phyloP scores from a whole-genome alignment of 1,284 basidiomycete genomes.

The Flammula alnicola region DNA sequence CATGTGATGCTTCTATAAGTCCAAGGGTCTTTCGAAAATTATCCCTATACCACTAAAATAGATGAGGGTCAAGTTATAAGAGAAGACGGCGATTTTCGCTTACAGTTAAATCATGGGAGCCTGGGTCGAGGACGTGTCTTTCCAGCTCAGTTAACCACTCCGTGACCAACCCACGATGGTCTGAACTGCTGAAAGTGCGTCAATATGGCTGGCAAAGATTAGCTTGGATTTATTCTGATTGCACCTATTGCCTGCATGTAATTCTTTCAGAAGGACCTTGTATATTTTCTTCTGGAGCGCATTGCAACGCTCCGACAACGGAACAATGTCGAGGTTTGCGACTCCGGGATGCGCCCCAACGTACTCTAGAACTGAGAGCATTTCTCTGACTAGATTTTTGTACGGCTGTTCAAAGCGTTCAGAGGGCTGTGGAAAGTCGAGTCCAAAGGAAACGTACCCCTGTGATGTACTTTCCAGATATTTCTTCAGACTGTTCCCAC shows the following conservation, averaged over 20 bases:
- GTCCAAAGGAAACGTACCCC: neutral
- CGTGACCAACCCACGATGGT: neutral
- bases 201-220: too few species aligned
- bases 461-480: conserved; percentile 1
- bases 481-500: conserved; percentile 9
- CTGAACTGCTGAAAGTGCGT: neutral
- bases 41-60: conserved; percentile 2
- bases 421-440: neutral
- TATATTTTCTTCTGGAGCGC: conserved; percentile 3
- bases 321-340: neutral
- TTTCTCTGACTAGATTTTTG: conserved; percentile 2
- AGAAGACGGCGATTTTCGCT: neutral
- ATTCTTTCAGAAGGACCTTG: neutral
- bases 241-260: neutral
- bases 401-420: neutral
- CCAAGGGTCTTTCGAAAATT: conserved; percentile 9
- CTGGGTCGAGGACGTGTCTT: neutral
- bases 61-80: neutral
- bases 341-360: neutral
- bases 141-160: neutral
- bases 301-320: conserved; percentile 3
- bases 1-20: neutral
- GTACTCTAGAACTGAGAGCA: conserved; percentile 2
- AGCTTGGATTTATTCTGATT: too few species aligned
- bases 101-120: conserved; percentile 3